These are phyloP conservation scores for Apiotrichum siamense DNA, from an alignment of 1,284 basidiomycete genomes.

Conservation along the genomic window DNA sequence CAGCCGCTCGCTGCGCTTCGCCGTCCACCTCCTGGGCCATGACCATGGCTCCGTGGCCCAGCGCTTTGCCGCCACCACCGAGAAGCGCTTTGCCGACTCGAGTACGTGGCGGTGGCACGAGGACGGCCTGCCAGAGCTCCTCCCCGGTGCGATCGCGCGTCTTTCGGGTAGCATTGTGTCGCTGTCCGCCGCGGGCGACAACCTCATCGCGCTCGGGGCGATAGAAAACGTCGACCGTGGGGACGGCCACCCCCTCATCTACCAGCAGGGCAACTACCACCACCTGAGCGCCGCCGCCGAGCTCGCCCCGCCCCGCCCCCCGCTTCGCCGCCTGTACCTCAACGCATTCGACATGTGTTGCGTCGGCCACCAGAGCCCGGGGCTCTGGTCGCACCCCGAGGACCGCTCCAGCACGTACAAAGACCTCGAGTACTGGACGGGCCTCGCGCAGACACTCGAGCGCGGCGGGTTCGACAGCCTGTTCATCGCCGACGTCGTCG, in stretches of 20 bases:
- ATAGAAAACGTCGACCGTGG: slow-evolving; percentile 1
- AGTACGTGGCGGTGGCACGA: slow-evolving; percentile 10
- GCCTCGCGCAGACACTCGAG: slow-evolving; percentile 10
- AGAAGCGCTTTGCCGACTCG: slow-evolving; percentile 10
- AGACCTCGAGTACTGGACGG: slow-evolving; percentile 17
- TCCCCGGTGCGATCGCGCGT: slow-evolving; percentile 3
- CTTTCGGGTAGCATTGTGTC: slow-evolving; percentile 8
- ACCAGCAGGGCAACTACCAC: slow-evolving; percentile 12
- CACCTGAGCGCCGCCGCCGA: not conserved
- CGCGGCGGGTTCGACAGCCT: slow-evolving; percentile 9
- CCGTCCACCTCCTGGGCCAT: slow-evolving; percentile 10
- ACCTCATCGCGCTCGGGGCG: slow-evolving; percentile 10
- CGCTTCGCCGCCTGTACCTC: slow-evolving; percentile 12
- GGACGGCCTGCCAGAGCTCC: slow-evolving; percentile 9
- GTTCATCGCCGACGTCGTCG: slow-evolving; percentile 15
- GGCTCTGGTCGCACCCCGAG: slow-evolving; percentile 10
- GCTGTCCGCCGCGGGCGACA: slow-evolving; percentile 12
- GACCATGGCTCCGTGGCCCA: slow-evolving; percentile 2
- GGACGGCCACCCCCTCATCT: slow-evolving; percentile 10
- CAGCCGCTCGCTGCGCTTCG: slow-evolving; percentile 11
- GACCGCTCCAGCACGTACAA: slow-evolving; percentile 16
- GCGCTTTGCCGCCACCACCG: slow-evolving; percentile 4
- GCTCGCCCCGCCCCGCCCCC: not conserved
- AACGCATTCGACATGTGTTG: slow-evolving; percentile 17
- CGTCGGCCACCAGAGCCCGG: slow-evolving; percentile 14